Percentiles rank a stretch among this genome's conserved stretches.
phyloP scores from a whole-genome alignment of 129 eudicot genomes.

The Apium graveolens region DNA sequence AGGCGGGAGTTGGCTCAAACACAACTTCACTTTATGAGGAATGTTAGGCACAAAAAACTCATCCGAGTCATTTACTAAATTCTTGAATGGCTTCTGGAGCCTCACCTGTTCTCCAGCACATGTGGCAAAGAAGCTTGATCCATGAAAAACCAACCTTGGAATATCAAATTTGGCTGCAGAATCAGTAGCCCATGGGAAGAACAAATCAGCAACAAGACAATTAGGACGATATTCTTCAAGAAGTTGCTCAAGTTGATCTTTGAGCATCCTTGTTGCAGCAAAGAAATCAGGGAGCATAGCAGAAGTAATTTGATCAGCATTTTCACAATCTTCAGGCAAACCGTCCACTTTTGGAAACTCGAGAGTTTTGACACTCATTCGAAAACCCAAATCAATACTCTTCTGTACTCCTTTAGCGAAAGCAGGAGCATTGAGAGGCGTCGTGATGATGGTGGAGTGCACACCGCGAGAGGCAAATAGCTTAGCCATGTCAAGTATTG shows the following conservation, averaged over 20 bases:
- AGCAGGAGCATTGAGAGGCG: conserved; percentile 11
- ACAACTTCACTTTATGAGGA: conserved; percentile 17
- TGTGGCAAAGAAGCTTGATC: no score
- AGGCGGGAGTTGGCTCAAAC: background rate
- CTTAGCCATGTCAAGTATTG: conserved; percentile 24
- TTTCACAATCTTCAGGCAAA: conserved; percentile 16
- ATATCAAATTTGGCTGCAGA: no score
- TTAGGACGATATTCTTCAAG: no score
- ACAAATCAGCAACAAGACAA: no score
- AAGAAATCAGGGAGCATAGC: background rate
- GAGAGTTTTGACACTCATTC: conserved; percentile 8
- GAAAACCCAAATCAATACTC: background rate
- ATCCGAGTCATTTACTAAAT: conserved; percentile 18
- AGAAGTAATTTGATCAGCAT: background rate
- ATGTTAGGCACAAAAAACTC: conserved; percentile 18
- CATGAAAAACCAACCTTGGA: no score
- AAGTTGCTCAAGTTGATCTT: no score
- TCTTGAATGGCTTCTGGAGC: conserved; percentile 6
- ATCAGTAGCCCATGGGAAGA: no score
- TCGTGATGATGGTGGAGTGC: conserved; percentile 19
- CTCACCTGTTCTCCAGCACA: no score
- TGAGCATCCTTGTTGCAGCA: background rate
- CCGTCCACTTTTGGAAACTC: conserved; percentile 5
- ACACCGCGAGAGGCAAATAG: conserved; percentile 20
- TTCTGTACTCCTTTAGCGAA: conserved; percentile 3